phyloP scores from a whole-genome alignment of 1,284 basidiomycete species.

The Ganoderma lucidum region DNA sequence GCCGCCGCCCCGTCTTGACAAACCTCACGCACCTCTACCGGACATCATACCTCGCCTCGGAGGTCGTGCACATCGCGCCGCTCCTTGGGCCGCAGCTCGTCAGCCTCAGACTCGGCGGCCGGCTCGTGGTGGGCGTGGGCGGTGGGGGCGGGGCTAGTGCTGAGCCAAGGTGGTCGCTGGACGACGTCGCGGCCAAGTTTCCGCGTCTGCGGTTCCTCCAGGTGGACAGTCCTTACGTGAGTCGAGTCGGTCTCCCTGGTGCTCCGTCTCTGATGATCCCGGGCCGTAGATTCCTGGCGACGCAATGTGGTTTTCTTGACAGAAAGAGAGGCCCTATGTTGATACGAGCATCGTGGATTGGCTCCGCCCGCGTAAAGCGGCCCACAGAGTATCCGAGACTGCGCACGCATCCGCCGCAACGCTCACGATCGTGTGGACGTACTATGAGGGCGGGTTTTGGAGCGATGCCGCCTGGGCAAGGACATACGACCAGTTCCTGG shows the following conservation, averaged over 20 bases:
- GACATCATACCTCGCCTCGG: too few species aligned
- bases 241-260: neutral
- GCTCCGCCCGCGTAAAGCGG: neutral
- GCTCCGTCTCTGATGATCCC: neutral
- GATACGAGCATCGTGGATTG: slow-evolving; percentile 1
- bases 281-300: neutral
- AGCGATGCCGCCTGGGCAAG: neutral
- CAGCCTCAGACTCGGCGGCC: neutral
- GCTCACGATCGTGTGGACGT: neutral
- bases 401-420: neutral
- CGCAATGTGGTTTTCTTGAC: neutral
- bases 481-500: neutral
- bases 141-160: neutral
- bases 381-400: neutral
- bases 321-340: neutral
- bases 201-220: neutral
- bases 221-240: neutral
- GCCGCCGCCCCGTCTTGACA: too few species aligned
- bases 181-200: neutral
- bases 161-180: neutral
- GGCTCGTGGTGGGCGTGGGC: neutral
- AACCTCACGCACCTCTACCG: too few species aligned
- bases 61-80: too few species aligned
- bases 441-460: neutral
- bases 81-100: too few species aligned